These are phyloP conservation scores for Sporothrix mexicana DNA, from an alignment of 2,329 filamentous ascomycete species.

Conservation along the genomic window DNA sequence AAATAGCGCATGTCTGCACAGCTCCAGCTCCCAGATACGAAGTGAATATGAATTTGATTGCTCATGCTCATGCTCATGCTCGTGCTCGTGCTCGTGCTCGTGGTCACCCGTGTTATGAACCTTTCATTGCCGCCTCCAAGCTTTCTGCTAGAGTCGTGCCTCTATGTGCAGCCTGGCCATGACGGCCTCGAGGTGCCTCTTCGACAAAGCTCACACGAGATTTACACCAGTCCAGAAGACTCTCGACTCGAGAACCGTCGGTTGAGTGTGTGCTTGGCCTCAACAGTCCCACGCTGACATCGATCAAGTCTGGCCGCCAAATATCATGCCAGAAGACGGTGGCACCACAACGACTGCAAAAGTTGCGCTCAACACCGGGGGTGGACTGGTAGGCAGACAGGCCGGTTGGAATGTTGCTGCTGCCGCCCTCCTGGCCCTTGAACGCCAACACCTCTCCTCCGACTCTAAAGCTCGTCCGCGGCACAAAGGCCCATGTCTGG, in stretches of 20 bases:
- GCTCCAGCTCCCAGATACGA: too few relatives aligned
- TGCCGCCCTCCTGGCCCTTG: too few relatives aligned
- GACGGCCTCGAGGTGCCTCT: constrained; percentile 49
- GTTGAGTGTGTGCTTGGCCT: constrained; percentile 44
- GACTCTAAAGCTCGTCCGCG: constrained; percentile 59
- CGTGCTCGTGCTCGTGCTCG: too few relatives aligned
- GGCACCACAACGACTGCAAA: constrained; percentile 67
- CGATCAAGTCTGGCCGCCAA: constrained; percentile 60
- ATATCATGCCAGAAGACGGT: constrained; percentile 67
- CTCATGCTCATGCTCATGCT: too few relatives aligned
- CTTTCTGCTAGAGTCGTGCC: constrained; percentile 42
- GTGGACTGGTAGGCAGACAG: constrained; percentile 58
- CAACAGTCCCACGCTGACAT: constrained; percentile 68
- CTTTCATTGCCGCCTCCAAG: constrained; percentile 37
- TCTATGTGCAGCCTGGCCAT: constrained; percentile 41
- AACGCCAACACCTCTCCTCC: constrained; percentile 4
- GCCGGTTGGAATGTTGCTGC: not conserved
- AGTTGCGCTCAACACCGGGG: constrained; percentile 61
- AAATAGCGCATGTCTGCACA: not conserved
- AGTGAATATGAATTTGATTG: not conserved
- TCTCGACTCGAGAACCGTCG: constrained; percentile 58
- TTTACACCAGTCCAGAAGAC: constrained; percentile 68
- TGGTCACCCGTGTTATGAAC: not conserved
- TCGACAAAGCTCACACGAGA: constrained; percentile 64
- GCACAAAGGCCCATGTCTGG: constrained; percentile 70